Percentiles rank a stretch among this genome's conserved stretches.
These are phyloP conservation scores for Lipomyces chichibuensis DNA, from an alignment of 805 yeast genomes.

Conservation along the genomic window DNA sequence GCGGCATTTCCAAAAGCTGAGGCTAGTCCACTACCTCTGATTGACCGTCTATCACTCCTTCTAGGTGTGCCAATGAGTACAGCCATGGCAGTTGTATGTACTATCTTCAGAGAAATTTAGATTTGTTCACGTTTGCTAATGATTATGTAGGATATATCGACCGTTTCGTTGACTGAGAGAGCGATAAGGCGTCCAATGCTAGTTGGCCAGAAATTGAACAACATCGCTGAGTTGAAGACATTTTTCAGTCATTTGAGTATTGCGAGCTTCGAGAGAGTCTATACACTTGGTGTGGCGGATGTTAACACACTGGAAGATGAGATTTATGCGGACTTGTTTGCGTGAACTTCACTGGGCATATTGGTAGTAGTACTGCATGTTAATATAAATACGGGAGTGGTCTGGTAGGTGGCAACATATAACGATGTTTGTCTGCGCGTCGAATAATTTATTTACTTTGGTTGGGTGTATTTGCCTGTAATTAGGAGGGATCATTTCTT, in stretches of 20 bases:
- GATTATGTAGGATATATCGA: constrained; percentile 7
- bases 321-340: constrained; percentile 30
- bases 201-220: constrained; percentile 44
- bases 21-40: constrained; percentile 39
- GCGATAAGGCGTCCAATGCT: constrained; percentile 50
- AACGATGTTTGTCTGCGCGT: neutral
- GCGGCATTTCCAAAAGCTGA: constrained; percentile 52
- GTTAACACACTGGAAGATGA: constrained; percentile 23
- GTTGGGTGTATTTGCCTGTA: neutral
- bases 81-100: constrained; percentile 4
- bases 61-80: constrained; percentile 39
- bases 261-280: constrained; percentile 28
- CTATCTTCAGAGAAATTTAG: neutral
- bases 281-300: constrained; percentile 26
- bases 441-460: neutral
- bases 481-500: neutral
- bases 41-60: constrained; percentile 51
- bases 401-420: neutral
- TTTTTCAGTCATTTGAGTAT: constrained; percentile 71
- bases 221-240: constrained; percentile 55
- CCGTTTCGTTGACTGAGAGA: constrained; percentile 15
- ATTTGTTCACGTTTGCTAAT: neutral
- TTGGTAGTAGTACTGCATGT: neutral
- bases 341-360: neutral
- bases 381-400: neutral